A percentile compares a stretch with the other conserved stretches of the same genome.
phyloP scores from a whole-genome alignment of 179 eudicot species.

The Heliamphora pulchella region DNA sequence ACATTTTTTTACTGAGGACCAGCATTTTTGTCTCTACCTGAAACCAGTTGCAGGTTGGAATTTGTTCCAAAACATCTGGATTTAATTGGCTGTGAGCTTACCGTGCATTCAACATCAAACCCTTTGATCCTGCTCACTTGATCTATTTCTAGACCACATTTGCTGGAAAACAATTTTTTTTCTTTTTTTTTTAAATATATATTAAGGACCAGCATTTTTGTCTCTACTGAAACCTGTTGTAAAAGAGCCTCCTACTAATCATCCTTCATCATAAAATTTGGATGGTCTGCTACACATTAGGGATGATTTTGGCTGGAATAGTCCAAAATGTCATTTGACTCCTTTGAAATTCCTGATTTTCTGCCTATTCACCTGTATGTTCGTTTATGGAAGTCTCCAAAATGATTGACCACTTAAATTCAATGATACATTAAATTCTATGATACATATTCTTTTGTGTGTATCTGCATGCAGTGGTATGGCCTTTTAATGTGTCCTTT shows the following conservation, averaged over 20 bases:
- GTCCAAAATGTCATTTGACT: background rate
- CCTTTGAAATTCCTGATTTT: too few species aligned
- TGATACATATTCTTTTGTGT: too few species aligned
- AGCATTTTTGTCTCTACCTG: background rate
- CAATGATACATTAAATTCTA: too few species aligned
- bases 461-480: too few species aligned
- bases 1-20: background rate
- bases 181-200: too few species aligned
- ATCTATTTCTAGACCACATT: slow-evolving; percentile 7
- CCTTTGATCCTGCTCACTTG: background rate
- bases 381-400: background rate
- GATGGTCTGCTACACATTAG: background rate
- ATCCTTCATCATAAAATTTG: background rate
- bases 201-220: background rate
- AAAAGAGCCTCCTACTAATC: background rate
- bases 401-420: background rate
- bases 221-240: background rate
- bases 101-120: background rate
- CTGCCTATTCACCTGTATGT: background rate
- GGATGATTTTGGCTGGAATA: background rate
- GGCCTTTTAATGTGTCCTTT: too few species aligned
- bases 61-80: background rate
- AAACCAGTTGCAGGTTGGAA: background rate
- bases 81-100: background rate
- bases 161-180: background rate